phyloP scores from a whole-genome alignment of 2,329 filamentous ascomycete species.

The Fusarium irregulare region DNA sequence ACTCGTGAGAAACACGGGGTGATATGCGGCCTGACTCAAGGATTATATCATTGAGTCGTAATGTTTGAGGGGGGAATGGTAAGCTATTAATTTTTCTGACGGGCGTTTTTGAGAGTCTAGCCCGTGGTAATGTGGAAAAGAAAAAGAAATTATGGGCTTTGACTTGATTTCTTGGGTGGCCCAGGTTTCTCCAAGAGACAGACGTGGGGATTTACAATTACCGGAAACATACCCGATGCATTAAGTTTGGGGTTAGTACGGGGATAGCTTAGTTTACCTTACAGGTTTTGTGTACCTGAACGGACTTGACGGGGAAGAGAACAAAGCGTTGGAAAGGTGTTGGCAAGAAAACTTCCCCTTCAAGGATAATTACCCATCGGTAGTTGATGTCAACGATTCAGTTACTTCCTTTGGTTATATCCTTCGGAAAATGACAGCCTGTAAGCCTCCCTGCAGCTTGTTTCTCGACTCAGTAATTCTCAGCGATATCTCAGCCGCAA shows the following conservation, averaged over 20 bases:
- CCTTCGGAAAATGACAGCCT: background rate
- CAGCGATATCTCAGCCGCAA: background rate
- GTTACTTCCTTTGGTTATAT: background rate
- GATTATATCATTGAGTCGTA: background rate
- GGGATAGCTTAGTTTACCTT: background rate
- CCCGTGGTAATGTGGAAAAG: background rate
- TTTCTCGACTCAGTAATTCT: background rate
- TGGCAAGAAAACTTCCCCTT: background rate
- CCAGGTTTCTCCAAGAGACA: background rate
- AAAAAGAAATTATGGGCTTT: background rate
- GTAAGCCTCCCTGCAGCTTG: background rate
- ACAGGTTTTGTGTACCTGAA: background rate
- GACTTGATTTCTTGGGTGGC: no score
- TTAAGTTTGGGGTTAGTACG: conserved; percentile 1
- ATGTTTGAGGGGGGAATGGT: background rate
- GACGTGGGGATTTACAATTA: background rate
- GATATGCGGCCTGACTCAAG: background rate
- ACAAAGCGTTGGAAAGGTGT: background rate
- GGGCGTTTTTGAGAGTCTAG: background rate
- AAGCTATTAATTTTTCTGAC: background rate
- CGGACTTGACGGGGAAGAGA: background rate
- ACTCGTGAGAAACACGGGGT: conserved; percentile 1
- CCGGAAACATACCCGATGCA: background rate
- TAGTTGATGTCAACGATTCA: background rate
- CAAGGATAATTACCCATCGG: background rate